Percentiles rank a stretch among this genome's conserved stretches.
Conservation (phyloP, 441 rosid genomes). For the Dalechampia spathulata region DNA sequence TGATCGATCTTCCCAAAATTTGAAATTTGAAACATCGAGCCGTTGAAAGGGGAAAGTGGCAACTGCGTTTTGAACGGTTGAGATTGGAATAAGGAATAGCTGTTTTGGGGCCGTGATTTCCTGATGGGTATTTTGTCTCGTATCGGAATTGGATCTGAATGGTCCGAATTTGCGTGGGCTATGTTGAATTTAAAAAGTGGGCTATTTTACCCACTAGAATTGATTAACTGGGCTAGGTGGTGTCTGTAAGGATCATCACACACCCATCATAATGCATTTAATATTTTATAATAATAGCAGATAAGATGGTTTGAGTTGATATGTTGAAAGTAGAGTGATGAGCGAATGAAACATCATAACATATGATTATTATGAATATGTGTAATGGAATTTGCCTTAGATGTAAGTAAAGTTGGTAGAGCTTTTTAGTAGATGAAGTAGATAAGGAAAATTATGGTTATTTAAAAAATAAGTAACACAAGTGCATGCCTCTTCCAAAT, state of each 20-base stretch:
- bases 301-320: too few species aligned
- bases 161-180: too few species aligned
- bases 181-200: neutral
- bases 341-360: too few species aligned
- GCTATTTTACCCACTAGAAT: neutral
- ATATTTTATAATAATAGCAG: too few species aligned
- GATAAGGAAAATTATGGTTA: too few species aligned
- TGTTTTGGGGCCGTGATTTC: neutral
- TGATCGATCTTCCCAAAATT: constrained; percentile 8
- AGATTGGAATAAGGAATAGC: neutral
- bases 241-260: neutral
- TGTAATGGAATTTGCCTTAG: too few species aligned
- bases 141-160: neutral
- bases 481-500: neutral
- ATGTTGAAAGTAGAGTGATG: too few species aligned
- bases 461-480: neutral
- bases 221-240: neutral
- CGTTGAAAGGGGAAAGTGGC: constrained; percentile 12
- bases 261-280: too few species aligned
- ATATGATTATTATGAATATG: too few species aligned
- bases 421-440: too few species aligned
- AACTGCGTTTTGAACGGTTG: constrained; percentile 9
- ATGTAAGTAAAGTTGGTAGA: too few species aligned
- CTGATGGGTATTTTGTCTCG: neutral
- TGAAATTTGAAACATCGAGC: constrained; percentile 21